These are phyloP conservation scores for Cryptococcus neoformans DNA, from an alignment of 1,284 basidiomycete species.

Conservation along the genomic window DNA sequence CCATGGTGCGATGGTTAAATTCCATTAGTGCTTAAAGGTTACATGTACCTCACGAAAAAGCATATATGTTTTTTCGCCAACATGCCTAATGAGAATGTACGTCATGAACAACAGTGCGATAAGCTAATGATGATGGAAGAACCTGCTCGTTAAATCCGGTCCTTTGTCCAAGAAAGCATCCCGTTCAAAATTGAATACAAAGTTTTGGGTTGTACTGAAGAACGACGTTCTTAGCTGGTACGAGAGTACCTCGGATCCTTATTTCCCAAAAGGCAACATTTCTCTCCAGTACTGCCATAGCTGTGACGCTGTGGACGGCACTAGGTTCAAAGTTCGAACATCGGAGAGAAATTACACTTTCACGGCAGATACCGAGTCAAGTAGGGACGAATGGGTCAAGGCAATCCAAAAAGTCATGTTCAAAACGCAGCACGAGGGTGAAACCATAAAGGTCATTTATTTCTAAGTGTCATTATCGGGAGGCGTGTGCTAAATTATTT, in stretches of 20 bases:
- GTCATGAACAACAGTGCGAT: conserved; percentile 8
- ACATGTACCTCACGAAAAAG: conserved; percentile 89
- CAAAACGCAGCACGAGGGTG: conserved; percentile 92
- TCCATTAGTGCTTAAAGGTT: conserved; percentile 79
- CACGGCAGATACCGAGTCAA: conserved; percentile 72
- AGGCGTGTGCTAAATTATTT: conserved; percentile 48
- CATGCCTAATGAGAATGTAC: conserved; percentile 79
- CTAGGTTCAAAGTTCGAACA: conserved; percentile 72
- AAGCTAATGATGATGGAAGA: conserved; percentile 51
- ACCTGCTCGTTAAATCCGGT: conserved; percentile 82
- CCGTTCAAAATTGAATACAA: conserved; percentile 81
- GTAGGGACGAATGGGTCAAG: conserved; percentile 90
- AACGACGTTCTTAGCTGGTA: conserved; percentile 94
- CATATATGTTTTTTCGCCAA: conserved; percentile 97
- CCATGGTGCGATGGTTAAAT: background rate
- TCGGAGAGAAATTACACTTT: conserved; percentile 71
- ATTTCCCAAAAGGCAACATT: conserved; percentile 93
- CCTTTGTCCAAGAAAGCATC: conserved; percentile 78
- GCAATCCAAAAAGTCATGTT: conserved; percentile 83
- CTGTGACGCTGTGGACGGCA: conserved; percentile 72
- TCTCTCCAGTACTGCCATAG: conserved; percentile 88
- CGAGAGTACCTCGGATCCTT: conserved; percentile 89
- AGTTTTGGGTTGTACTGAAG: conserved; percentile 91
- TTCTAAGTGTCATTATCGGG: conserved; percentile 8
- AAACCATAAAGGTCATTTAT: conserved; percentile 73